Evolutionary conservation across 2,329 filamentous ascomycete genomes (phyloP), one percentile per base, ranked within the genome.

Genomic region (Neurospora sp.): DNA sequence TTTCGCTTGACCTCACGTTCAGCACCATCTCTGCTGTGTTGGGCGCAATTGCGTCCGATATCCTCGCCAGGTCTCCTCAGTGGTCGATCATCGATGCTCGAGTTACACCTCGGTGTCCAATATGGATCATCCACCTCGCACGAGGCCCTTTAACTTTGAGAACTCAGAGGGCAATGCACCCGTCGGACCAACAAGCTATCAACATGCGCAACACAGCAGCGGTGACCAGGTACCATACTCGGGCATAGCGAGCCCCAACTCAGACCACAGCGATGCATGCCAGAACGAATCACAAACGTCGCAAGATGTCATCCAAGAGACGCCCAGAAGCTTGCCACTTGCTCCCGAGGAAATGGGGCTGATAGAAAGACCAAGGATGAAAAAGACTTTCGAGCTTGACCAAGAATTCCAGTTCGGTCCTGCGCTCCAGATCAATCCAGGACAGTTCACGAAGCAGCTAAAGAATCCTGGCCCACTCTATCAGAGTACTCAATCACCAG

Each of bases 341-440:
- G 23, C 37, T 36, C 17, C 66, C 15, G 37, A 33, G 19, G 69
- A 69, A 1, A 57, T 57, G 6, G 69, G 69, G 70, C 52, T 69
- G 46, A 57, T 72, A 23, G 67, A 69, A 17, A 70, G 66, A 23
- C 70, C 69, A 15, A 43, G 40, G 8, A 57, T 57, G 15, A 67
- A 3, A 8, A 39, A 36, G 28, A n/a, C 40, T 2, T 38, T 40
- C 6, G 69, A 70, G 39, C 17, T 71, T 4, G 70, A 66, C 0
- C 67, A 70, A 46, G 69, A 67, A 10, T 73, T 69, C 39, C 23
- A 70, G 43, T 72, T 66, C 19, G 72, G 71, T 11, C 71, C 71
- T 12, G 65, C 72, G 3, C 23, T 70, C 11, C 69, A 65, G 36
- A 41, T 73, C 6, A 69, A 68, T 15, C 71, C 72, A 11, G 69